Evolutionary conservation across 2,329 filamentous ascomycete species (phyloP), one percentile per base, ranked within the genome.

Genomic region (Parafenestella ontariensis): DNA sequence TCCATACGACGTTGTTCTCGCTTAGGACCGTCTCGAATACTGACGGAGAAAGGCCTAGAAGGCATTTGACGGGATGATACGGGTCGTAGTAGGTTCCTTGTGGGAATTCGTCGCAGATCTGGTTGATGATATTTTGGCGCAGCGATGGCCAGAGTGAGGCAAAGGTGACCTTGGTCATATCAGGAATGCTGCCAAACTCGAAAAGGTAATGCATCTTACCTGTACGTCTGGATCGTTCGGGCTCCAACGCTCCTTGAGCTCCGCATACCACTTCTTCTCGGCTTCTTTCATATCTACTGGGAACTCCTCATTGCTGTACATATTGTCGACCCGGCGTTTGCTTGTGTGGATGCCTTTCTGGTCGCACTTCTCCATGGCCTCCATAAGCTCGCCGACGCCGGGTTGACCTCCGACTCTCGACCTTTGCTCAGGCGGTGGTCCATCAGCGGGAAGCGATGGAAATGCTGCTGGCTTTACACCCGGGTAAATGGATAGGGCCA

Each of bases 101-200:
- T 15, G 42, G 15, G 15, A 48, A 47, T 17, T 62, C 59, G 2
- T 52, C 47, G n/a, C 21, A 36, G 10, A 69, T 65, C 24, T 57
- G 24, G 1, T 59, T 49, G 33, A 70, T 65, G 39, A 70, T 67
- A 6, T 36, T 48, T 23, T 61, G 52, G 17, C 64, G 60, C n/a
- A 69, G 42, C 11, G 62, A 59, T 18, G 26, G 44, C 29, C 53
- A 67, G 13, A 67, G 58, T 8, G 39, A 51, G n/a, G 26, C 15
- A 40, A 69, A 66, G 3, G 34, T 8, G 21, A 67, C 43, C 60
- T 64, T 6, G 17, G 24, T 2, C 31, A 20, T 15, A 47, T 34
- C 29, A 39, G 36, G 43, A 5, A 45, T 11, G 29, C 24, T 5
- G 13, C 8, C 13, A 11, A 15, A 0, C 10, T 41, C 33, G 21